Evolutionary conservation across 805 yeast species (phyloP).

Genomic region (Candida cerambycidarum): DNA sequence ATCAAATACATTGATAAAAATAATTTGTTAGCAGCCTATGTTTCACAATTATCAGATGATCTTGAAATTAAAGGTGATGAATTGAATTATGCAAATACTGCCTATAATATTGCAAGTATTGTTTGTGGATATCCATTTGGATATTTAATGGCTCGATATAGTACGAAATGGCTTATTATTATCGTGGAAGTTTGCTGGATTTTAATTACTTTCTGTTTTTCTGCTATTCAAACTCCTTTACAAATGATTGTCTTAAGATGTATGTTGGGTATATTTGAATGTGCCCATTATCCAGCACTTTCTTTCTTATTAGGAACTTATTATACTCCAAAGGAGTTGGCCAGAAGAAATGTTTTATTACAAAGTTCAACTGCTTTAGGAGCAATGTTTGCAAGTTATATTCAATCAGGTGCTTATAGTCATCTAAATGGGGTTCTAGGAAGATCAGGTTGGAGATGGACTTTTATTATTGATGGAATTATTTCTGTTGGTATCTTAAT

Average conservation of each 20-base stretch:
- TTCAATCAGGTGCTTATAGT: conserved; percentile 20
- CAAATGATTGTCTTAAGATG: conserved; percentile 10
- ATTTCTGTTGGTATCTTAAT: conserved; percentile 35
- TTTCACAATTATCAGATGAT: conserved; percentile 2
- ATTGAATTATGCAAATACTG: conserved; percentile 10
- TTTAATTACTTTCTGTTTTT: conserved; percentile 6
- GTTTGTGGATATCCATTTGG: conserved; percentile 7
- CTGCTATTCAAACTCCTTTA: conserved; percentile 8
- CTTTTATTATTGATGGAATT: conserved; percentile 35
- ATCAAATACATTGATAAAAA: conserved; percentile 10
- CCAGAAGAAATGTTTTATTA: conserved; percentile 16
- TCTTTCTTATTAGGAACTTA: conserved; percentile 19
- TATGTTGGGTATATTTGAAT: conserved; percentile 23
- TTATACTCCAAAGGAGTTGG: conserved; percentile 22
- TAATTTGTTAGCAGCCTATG: conserved; percentile 1
- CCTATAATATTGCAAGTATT: conserved; percentile 9
- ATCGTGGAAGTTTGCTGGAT: conserved; percentile 9
- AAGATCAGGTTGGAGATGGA: conserved; percentile 45
- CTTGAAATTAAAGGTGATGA: conserved; percentile 4
- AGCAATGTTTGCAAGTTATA: conserved; percentile 15
- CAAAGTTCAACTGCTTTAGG: conserved; percentile 13
- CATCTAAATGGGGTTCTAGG: conserved; percentile 39
- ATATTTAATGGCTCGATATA: conserved; percentile 7
- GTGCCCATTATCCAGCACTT: conserved; percentile 19
- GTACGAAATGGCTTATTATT: conserved; percentile 10